These are phyloP conservation scores for Aspergillus oerlinghausenensis DNA, from an alignment of 2,329 filamentous ascomycete species.

Conservation along the genomic window DNA sequence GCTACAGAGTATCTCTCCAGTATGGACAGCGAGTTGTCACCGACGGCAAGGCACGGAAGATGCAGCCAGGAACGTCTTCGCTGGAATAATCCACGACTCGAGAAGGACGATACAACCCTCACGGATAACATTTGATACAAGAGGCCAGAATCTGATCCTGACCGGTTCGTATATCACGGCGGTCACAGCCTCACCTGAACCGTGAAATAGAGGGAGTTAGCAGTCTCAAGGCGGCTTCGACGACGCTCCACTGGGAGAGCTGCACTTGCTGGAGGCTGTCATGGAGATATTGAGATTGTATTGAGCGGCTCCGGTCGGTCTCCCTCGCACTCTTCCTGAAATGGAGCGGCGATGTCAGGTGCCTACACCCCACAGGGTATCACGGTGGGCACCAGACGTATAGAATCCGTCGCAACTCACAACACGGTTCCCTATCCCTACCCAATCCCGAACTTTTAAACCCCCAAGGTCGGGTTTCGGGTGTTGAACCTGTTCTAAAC, in stretches of 20 bases:
- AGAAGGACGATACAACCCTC: slow-evolving; percentile 19
- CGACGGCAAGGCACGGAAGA: slow-evolving; percentile 14
- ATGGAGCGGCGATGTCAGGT: slow-evolving; percentile 37
- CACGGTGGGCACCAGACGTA: slow-evolving; percentile 50
- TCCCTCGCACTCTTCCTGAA: slow-evolving; percentile 49
- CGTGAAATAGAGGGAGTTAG: slow-evolving; percentile 47
- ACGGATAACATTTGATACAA: slow-evolving; percentile 26
- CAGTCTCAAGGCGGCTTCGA: slow-evolving; percentile 28
- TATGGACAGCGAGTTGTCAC: slow-evolving; percentile 8
- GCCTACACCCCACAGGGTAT: slow-evolving; percentile 47
- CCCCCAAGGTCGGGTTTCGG: slow-evolving; percentile 45
- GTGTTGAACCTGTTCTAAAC: slow-evolving; percentile 22
- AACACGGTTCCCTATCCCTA: slow-evolving; percentile 50
- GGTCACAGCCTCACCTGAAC: slow-evolving; percentile 34
- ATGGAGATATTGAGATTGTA: slow-evolving; percentile 56
- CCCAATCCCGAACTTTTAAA: slow-evolving; percentile 49
- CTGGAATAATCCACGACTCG: slow-evolving; percentile 34
- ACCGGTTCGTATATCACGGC: slow-evolving; percentile 50
- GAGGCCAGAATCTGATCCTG: slow-evolving; percentile 42
- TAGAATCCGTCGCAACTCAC: slow-evolving; percentile 44
- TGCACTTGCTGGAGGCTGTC: slow-evolving; percentile 53
- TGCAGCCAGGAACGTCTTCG: slow-evolving; percentile 34
- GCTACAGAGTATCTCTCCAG: slow-evolving; percentile 5
- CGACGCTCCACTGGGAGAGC: slow-evolving; percentile 45
- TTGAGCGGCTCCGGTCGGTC: slow-evolving; percentile 52